Base-by-base conservation (phyloP, 768 basidiomycete species). In the Suillus alpinus region DNA sequence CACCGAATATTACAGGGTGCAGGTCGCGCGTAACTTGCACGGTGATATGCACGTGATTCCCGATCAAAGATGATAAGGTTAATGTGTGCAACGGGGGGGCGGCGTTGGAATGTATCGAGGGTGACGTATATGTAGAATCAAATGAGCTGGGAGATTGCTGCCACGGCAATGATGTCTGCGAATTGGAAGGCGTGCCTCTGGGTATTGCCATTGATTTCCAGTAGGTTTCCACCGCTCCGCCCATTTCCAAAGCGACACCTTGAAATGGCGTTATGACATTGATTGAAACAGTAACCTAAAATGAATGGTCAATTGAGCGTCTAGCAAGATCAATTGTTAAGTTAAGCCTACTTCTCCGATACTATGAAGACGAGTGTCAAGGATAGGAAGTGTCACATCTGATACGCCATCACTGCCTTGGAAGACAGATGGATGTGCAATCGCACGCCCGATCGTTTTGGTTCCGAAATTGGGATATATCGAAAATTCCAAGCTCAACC, bases 381-480 rank as follows among this genome's bases (percentile, higher is more conserved):
- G 76, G 59, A 99, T 87, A 2, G 97, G 94, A 20, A 93, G 75
- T 18, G 67, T 67, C 9, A 81, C 80, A 67, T 85, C 85, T 3
- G 77, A 76, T 59, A 83, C 78, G 64, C 78, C 81, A 59, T 82
- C 83, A 62, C 78, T 78, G 50, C 87, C 78, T 32, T 74, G 68
- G 68, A 97, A 91, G 53, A 90, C 77, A 0, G 85, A 85, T 3
- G 95, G 88, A 29, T 94, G 80, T 13, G 92, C 91, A 49, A 95
- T 86, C 16, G 94, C 95, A 64, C 94, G 86, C 13, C 96, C 97
- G 62, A 99, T 92, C 18, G 95, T 94, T 75, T 94, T 96, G 16
- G 93, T 95, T 16, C 97, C 97, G 76, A 98, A 98, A 66, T 92
- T 96, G 13, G 97, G 97, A 76, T 95, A 98, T 34, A 98, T 79